Base-by-base conservation (phyloP, 176 grass and related monocot species). In the Areca catechu region DNA sequence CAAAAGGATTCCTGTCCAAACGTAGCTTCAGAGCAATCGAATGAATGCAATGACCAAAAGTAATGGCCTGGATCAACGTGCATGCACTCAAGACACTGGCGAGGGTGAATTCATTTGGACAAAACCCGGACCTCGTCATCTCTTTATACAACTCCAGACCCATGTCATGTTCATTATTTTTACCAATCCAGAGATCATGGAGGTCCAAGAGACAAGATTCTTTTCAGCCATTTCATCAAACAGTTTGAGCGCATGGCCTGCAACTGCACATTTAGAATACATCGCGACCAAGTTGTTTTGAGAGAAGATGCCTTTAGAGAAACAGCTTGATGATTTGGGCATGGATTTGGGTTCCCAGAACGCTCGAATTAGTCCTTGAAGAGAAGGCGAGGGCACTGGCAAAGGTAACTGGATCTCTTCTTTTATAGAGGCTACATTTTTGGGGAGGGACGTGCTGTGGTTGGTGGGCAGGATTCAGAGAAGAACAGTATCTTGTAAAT, bases 161-260 rank as follows among this genome's bases (percentile, higher is more conserved):
- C 57, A 73, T 49, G 0, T 60, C 52, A 4, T 64, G 54, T 15
- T 64, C 67, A 2, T 72, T 76, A 10, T 54, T 30, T 48, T 68
- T 67, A 25, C 1, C 0, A 51, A 69, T 24, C 30, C 72, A 0
- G 85, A 76, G 10, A 88, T 73, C 59, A 88, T 73, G 55, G 58
- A 61, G 0, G 80, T 83, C 80, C 85, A 88, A 5, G 79, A 82
- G 2, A 87, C 75, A 7, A 71, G 65, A 74, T 88, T 88, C 27
- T 59, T 63, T 2, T 49, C 49, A 23, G 62, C 27, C 79, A 76
- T 83, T 83, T 80, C 76, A 10, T 79, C 76, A 62, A 88, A 73
- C 79, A 83, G 0, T 0, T 19, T 12, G 1, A 58, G 49, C 22
- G 76, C 79, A 56, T 22, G 0, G 4, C 16, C 10, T 7, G 81